Percentiles rank a stretch among this genome's conserved stretches.
Conservation (phyloP, 129 eudicot species). For the Flaveria sonorensis region DNA sequence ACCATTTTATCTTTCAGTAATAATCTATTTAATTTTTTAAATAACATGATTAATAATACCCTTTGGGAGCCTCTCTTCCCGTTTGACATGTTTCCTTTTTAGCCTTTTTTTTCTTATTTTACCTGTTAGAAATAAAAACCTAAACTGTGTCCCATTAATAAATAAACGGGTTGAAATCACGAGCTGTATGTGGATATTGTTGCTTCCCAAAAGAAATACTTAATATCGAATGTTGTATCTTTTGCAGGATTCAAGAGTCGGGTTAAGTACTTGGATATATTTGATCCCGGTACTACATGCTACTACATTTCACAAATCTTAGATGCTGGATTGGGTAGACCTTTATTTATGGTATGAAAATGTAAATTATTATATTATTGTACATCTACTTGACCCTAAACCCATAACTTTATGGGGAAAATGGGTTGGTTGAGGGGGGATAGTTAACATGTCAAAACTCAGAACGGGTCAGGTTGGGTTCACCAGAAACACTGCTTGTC, state of each 20-base stretch:
- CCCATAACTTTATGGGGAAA: neutral
- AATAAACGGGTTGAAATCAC: too few relatives aligned
- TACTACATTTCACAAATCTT: slow-evolving; percentile 77
- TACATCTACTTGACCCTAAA: neutral
- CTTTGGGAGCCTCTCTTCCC: neutral
- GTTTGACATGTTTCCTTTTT: neutral
- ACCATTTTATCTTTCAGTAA: neutral
- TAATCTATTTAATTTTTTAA: neutral
- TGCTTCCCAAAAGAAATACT: neutral
- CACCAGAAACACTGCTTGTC: neutral
- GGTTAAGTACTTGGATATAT: slow-evolving; percentile 68
- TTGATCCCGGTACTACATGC: slow-evolving; percentile 66
- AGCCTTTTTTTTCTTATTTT: neutral
- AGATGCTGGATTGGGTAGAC: slow-evolving; percentile 78
- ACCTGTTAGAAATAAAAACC: neutral
- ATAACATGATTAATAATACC: neutral
- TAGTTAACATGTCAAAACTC: neutral
- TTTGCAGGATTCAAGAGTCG: slow-evolving; percentile 83
- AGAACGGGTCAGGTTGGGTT: neutral
- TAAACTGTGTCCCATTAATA: too few relatives aligned
- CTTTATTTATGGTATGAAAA: slow-evolving; percentile 74
- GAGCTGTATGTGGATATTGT: neutral
- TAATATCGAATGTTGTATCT: neutral
- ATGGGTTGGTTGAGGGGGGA: neutral
- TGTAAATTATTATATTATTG: neutral